A percentile compares a stretch with the other conserved stretches of the same genome.
These are phyloP conservation scores for Ceratocystiopsis brevicomis DNA, from an alignment of 2,329 filamentous ascomycete species.

Conservation along the genomic window DNA sequence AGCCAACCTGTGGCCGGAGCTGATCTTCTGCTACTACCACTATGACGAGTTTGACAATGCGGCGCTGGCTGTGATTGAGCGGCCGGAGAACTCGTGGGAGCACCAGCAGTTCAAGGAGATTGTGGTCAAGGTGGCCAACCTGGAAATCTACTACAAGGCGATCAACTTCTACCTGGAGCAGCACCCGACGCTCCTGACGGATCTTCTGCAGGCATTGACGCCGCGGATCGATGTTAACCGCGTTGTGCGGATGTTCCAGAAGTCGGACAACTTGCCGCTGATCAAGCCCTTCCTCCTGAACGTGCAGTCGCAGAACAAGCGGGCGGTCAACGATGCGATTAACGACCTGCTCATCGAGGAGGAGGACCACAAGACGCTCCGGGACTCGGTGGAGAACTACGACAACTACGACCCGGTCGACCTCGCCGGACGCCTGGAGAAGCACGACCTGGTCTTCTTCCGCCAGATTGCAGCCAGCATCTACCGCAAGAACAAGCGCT, in stretches of 20 bases:
- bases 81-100: constrained; percentile 93
- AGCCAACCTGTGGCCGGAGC: constrained; percentile 88
- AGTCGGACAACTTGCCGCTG: constrained; percentile 90
- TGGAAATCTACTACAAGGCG: constrained; percentile 97
- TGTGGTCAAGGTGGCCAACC: constrained; percentile 87
- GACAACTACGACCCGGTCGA: constrained; percentile 97
- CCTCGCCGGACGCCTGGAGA: constrained; percentile 79
- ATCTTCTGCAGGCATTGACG: constrained; percentile 82
- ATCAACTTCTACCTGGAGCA: constrained; percentile 96
- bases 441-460: constrained; percentile 98
- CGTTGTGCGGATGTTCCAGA: constrained; percentile 97
- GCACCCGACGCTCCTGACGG: constrained; percentile 88
- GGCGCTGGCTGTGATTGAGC: constrained; percentile 92
- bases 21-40: constrained; percentile 95
- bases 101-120: constrained; percentile 99
- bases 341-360: constrained; percentile 96
- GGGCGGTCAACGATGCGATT: constrained; percentile 91
- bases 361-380: constrained; percentile 96
- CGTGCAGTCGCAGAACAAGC: constrained; percentile 94
- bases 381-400: constrained; percentile 94
- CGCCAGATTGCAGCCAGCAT: constrained; percentile 95
- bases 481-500: constrained; percentile 99
- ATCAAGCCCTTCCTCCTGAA: constrained; percentile 98
- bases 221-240: constrained; percentile 92
- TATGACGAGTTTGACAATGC: constrained; percentile 98